Base-by-base conservation (phyloP, 1,139 yeast genomes). In the Suhomyces anneliseae region DNA sequence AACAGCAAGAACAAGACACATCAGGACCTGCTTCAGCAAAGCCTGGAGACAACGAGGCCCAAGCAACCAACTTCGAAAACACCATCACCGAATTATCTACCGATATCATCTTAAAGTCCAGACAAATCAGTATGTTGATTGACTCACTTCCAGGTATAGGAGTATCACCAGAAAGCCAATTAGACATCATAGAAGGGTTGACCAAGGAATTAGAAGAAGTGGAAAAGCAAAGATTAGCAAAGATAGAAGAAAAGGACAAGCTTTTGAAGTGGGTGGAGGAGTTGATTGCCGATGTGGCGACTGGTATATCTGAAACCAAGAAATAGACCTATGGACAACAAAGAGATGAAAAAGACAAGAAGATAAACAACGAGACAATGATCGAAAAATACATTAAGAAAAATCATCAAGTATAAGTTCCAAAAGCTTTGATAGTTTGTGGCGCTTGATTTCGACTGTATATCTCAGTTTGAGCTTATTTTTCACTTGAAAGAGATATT, bases 111-210 rank as follows among this genome's bases (percentile, higher is more conserved):
- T 69, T 90, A 50, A 90, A 92, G 60, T 82, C 96, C 4, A 78
- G 95, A 55, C 99, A 93, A 62, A 88, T 92, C 14, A 81, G 89
- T 42, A 83, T 87, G 65, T 78, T 93, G 36, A 90, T 93, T 32
- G 96, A 89, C 61, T 83, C 95, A 2, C 70, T 93, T 41, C 99
- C 99, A 0, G 99, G 98, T 4, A 88, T 90, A 3, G 97, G 95
- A 11, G 90, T 87, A 0, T 82, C 92, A 2, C 89, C 89, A 31
- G 79, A 77, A 38, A 84, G 81, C 45, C 99, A 93, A 65, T 63
- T 90, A 61, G 69, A 70, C 34, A 75, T 79, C 53, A 87, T 93
- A 15, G 77, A 76, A 42, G 72, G 72, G n/a, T 70, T 93, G 43
- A 86, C 90, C 49, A 62, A 64, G 37, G 89, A 88, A 55, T 69